Conservation (phyloP, 108 stramenopile species). For the Fragilaria crotonensis region DNA sequence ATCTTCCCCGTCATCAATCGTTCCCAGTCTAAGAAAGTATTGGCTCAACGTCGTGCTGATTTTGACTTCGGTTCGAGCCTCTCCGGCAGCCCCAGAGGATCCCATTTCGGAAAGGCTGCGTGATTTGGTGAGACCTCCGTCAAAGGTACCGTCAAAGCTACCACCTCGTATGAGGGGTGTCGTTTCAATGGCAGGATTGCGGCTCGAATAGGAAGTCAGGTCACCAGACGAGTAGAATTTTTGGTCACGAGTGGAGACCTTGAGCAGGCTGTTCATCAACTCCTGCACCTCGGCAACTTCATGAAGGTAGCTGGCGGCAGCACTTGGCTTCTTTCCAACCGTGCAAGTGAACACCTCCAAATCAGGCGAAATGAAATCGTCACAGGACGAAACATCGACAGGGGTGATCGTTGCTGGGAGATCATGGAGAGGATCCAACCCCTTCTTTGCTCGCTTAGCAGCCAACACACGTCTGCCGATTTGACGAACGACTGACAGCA, state of each 20-base stretch:
- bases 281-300: conserved; percentile 90
- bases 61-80: conserved; percentile 3
- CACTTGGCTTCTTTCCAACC: conserved; percentile 96
- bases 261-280: conserved; percentile 73
- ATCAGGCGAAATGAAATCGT: conserved; percentile 50
- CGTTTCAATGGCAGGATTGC: neutral
- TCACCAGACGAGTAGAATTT: conserved; percentile 64
- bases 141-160: too few relatives aligned
- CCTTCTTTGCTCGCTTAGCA: conserved; percentile 36
- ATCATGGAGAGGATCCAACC: conserved; percentile 46
- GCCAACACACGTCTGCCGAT: conserved; percentile 54
- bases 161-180: too few relatives aligned
- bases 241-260: conserved; percentile 66
- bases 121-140: conserved; percentile 20
- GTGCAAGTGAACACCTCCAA: conserved; percentile 83
- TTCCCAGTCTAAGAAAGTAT: conserved; percentile 46
- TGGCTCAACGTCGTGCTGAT: conserved; percentile 44
- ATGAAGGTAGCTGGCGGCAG: conserved; percentile 90
- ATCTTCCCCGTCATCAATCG: conserved; percentile 58
- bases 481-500: conserved; percentile 88
- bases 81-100: conserved; percentile 7
- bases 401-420: conserved; percentile 61
- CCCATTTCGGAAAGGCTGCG: conserved; percentile 32
- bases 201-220: conserved; percentile 23
- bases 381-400: conserved; percentile 73